These are phyloP conservation scores for Oxytropis ochrocephala DNA, from an alignment of 306 rosid genomes.

Conservation along the genomic window DNA sequence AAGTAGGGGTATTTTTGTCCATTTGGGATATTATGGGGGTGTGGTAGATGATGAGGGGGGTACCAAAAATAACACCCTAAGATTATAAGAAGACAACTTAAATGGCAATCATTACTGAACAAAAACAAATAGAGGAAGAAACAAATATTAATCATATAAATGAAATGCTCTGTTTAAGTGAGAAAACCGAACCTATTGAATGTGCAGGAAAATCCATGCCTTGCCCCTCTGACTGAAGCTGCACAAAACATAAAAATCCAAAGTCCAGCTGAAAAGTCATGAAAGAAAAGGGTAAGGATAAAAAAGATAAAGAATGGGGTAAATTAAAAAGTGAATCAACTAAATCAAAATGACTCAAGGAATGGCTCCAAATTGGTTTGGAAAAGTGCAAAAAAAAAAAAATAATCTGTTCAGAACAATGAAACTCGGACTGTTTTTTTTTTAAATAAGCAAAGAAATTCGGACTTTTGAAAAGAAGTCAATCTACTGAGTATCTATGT, in stretches of 20 bases:
- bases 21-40: too few relatives aligned
- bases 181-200: conserved; percentile 20
- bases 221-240: conserved; percentile 26
- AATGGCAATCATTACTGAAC: neutral
- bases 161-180: neutral
- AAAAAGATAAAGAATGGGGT: neutral
- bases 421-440: too few relatives aligned
- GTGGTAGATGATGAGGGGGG: too few relatives aligned
- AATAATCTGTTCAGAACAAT: neutral
- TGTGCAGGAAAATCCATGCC: conserved; percentile 12
- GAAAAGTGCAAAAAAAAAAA: too few relatives aligned
- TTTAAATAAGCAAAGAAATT: too few relatives aligned
- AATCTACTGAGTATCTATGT: neutral
- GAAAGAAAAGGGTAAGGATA: neutral
- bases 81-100: neutral
- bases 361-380: too few relatives aligned
- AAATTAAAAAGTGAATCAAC: neutral
- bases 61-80: too few relatives aligned
- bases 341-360: too few relatives aligned
- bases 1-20: too few relatives aligned
- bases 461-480: neutral
- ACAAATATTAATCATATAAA: neutral
- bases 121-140: neutral
- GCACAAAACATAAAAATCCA: conserved; percentile 28
- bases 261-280: conserved; percentile 17